These are phyloP conservation scores for Kitagawia praeruptora DNA, from an alignment of 129 eudicot genomes.

Conservation along the genomic window DNA sequence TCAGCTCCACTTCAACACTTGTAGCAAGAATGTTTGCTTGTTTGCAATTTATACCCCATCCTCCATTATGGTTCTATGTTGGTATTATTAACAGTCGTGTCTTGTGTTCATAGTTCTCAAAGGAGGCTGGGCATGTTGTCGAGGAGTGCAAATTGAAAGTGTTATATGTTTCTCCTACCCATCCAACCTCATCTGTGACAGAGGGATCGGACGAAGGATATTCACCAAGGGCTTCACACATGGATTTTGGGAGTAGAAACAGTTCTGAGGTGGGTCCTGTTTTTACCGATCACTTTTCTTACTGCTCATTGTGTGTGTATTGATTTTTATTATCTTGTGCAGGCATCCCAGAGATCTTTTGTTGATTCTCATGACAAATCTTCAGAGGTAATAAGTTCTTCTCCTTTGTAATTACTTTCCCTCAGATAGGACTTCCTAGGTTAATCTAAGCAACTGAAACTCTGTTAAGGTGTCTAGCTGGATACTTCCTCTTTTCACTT, in stretches of 20 bases:
- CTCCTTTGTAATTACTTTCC: neutral
- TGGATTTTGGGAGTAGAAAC: conserved; percentile 37
- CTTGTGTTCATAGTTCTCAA: conserved; percentile 47
- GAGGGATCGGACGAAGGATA: conserved; percentile 67
- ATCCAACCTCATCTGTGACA: conserved; percentile 56
- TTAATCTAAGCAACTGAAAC: neutral
- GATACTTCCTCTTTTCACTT: too few relatives aligned
- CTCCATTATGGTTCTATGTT: neutral
- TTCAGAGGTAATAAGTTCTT: conserved; percentile 37
- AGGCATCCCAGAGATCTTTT: conserved; percentile 36
- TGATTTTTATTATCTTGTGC: neutral
- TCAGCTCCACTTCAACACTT: too few relatives aligned
- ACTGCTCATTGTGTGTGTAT: neutral
- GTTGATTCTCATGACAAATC: conserved; percentile 50
- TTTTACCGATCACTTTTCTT: neutral
- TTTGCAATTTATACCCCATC: neutral
- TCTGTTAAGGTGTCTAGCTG: neutral
- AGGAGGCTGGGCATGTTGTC: conserved; percentile 56
- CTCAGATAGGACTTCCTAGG: neutral
- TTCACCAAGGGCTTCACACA: conserved; percentile 30
- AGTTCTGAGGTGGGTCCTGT: conserved; percentile 31
- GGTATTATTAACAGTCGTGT: neutral
- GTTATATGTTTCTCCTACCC: conserved; percentile 52
- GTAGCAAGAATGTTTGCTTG: neutral
- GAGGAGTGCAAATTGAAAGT: conserved; percentile 90